A percentile compares a stretch with the other conserved stretches of the same genome.
These are phyloP conservation scores for Talaromyces nanjingensis DNA, from an alignment of 495 filamentous ascomycete species.

Conservation along the genomic window DNA sequence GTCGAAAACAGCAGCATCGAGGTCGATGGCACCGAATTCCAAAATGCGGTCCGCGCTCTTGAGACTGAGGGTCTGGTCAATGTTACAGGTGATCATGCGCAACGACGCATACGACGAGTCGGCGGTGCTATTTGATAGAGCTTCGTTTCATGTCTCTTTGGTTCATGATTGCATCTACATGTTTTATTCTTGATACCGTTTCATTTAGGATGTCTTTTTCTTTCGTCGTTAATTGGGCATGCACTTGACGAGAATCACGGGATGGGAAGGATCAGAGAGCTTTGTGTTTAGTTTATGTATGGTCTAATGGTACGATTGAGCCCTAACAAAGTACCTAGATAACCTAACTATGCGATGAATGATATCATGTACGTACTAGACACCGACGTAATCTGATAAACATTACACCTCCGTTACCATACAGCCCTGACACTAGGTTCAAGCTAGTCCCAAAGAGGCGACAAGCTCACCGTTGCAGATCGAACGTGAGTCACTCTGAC, in stretches of 20 bases:
- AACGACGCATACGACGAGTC: conserved; percentile 75
- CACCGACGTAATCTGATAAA: background rate
- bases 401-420: background rate
- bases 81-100: conserved; percentile 76
- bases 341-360: background rate
- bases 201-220: background rate
- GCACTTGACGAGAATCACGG: background rate
- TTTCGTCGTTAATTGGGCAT: background rate
- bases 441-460: background rate
- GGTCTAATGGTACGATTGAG: background rate
- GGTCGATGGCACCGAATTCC: conserved; percentile 72
- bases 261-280: background rate
- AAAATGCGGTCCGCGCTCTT: conserved; percentile 66
- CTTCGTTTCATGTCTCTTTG: background rate
- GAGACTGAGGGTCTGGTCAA: conserved; percentile 81
- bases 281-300: background rate
- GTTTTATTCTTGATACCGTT: background rate
- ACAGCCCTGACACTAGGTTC: background rate
- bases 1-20: conserved; percentile 66
- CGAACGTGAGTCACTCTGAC: background rate
- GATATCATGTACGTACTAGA: background rate
- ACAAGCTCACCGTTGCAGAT: background rate
- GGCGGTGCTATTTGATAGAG: conserved; percentile 33
- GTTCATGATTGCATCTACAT: background rate
- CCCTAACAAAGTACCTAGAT: background rate